Evolutionary conservation across 2,329 filamentous ascomycete species (phyloP), one percentile per base, ranked within the genome.

Genomic region (Amauroascus niger): DNA sequence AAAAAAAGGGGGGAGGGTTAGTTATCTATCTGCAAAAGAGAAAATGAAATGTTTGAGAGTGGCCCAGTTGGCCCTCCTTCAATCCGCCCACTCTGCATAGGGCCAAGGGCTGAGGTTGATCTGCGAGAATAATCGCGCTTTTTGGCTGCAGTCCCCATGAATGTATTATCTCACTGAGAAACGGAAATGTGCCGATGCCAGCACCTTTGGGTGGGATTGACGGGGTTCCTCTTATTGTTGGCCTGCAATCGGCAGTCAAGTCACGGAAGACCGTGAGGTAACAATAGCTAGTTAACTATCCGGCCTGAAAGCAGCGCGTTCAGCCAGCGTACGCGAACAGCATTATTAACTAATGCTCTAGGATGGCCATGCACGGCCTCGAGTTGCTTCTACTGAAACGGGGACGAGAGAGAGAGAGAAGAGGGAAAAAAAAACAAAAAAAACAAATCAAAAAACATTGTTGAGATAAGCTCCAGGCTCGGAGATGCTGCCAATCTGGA

Each of bases 51-150:
- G 33, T 4, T 11, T 1, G 33, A 35, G 33, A 35, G 33, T 14
- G 9, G 13, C 33, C 14, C 33, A 35, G 14, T 14, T 5, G 33
- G 33, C 14, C 14, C 14, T 11, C 33, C 14, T n/a, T n/a, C n/a
- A n/a, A n/a, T n/a, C n/a, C n/a, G n/a, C n/a, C n/a, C n/a, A n/a
- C n/a, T n/a, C n/a, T n/a, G n/a, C n/a, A n/a, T n/a, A 24, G 16
- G 30, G 39, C 39, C 49, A 51, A 32, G 49, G 49, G 49, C 24
- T 26, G 39, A 41, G 28, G 49, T 35, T 33, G 49, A 51, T 51
- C 39, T 16, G 30, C 26, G 18, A 24, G 28, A 35, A n/a, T n/a
- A 16, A 11, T 24, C 6, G 22, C n/a, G 20, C 8, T 35, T n/a
- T 44, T 2, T 33, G 32, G 9, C 26, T 33, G 11, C 49, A 35